These are phyloP conservation scores for Sherardia arvensis DNA, from an alignment of 257 asterid species.

Conservation along the genomic window DNA sequence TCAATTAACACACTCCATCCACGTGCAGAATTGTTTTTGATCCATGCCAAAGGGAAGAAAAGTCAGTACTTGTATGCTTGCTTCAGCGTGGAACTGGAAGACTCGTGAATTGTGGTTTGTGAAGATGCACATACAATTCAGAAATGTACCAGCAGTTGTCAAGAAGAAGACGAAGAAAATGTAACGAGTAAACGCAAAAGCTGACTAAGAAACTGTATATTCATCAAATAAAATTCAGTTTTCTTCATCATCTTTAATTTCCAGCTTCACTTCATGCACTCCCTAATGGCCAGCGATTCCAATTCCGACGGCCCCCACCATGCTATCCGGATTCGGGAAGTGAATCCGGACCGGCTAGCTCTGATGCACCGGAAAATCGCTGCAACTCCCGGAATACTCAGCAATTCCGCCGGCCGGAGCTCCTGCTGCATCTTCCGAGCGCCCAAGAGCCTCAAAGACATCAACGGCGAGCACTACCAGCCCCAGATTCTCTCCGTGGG, in stretches of 20 bases:
- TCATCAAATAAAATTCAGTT: background rate
- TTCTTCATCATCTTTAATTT: background rate
- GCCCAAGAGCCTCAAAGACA: constrained; percentile 53
- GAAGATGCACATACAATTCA: too few species aligned
- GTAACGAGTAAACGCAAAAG: background rate
- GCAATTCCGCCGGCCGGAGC: constrained; percentile 64
- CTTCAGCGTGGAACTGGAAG: background rate
- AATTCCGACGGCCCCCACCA: constrained; percentile 10
- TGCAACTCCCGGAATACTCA: constrained; percentile 47
- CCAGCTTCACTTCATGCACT: background rate
- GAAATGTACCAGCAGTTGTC: too few species aligned
- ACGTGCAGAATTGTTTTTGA: too few species aligned
- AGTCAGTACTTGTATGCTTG: background rate
- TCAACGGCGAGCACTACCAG: constrained; percentile 54
- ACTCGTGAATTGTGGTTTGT: too few species aligned
- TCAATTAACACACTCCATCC: too few species aligned
- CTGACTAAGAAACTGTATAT: background rate
- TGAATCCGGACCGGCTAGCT: constrained; percentile 36
- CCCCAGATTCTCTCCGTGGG: constrained; percentile 76
- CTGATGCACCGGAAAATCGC: constrained; percentile 51
- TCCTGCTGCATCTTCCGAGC: constrained; percentile 71
- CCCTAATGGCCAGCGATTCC: constrained; percentile 8
- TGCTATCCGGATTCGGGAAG: constrained; percentile 33
- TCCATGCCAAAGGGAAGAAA: background rate
- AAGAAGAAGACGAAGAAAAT: too few species aligned